Evolutionary conservation across 352 stramenopile genomes (phyloP).

Genomic region (Globisporangium solare): DNA sequence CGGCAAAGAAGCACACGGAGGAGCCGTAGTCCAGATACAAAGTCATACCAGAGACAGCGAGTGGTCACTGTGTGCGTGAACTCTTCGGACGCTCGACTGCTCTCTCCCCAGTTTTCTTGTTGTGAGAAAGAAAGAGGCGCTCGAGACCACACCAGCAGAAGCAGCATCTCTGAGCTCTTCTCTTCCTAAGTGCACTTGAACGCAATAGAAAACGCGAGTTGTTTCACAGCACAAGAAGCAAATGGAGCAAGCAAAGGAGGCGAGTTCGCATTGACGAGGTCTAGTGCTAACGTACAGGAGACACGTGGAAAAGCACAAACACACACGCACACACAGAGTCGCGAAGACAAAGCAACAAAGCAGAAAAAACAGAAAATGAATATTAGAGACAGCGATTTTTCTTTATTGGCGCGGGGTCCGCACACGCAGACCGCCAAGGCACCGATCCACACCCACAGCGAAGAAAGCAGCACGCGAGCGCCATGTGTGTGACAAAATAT

Average conservation of each 20-base stretch:
- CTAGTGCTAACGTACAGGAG: neutral
- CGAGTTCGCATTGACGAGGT: neutral
- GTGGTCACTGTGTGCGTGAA: too few relatives aligned
- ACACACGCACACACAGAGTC: too few relatives aligned
- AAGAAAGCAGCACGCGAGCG: neutral
- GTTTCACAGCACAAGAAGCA: neutral
- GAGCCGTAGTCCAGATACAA: neutral
- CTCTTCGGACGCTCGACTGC: too few relatives aligned
- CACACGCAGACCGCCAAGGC: neutral
- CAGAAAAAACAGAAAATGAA: conserved; percentile 12
- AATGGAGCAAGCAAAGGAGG: neutral
- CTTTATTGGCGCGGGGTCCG: conserved; percentile 1
- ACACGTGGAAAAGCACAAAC: neutral
- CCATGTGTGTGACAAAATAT: neutral
- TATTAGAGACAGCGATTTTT: conserved; percentile 14
- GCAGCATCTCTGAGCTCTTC: too few relatives aligned
- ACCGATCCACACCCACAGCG: neutral
- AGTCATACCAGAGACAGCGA: conserved; percentile 4
- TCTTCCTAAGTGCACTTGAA: too few relatives aligned
- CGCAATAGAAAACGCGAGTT: neutral
- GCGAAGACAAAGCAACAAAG: neutral
- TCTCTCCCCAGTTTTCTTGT: too few relatives aligned
- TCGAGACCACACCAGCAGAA: too few relatives aligned
- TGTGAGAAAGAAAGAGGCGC: too few relatives aligned
- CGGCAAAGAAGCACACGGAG: neutral